A percentile compares a stretch with the other conserved stretches of the same genome.
Conservation (phyloP, 2,329 filamentous ascomycete species). For the Ascochyta koolunga region DNA sequence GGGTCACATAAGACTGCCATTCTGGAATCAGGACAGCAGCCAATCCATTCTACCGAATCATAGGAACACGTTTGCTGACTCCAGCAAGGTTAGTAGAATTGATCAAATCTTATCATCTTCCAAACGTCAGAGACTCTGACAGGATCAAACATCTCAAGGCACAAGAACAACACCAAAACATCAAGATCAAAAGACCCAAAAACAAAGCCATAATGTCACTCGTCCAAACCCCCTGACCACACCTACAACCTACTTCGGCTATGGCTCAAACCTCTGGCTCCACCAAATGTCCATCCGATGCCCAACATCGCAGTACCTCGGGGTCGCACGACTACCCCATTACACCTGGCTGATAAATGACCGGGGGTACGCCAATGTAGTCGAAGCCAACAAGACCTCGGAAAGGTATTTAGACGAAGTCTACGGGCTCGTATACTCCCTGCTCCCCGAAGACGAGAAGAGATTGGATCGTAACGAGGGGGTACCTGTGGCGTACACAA, state of each 20-base stretch:
- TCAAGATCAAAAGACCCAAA: not conserved
- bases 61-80: not conserved
- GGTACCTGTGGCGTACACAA: constrained; percentile 66
- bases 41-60: not conserved
- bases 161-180: not conserved
- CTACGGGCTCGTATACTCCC: constrained; percentile 45
- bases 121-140: too few species aligned
- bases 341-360: constrained; percentile 72
- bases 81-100: too few species aligned
- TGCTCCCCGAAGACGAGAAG: constrained; percentile 34
- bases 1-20: too few species aligned
- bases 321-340: constrained; percentile 61
- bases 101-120: too few species aligned
- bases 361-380: constrained; percentile 73
- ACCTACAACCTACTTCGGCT: constrained; percentile 68
- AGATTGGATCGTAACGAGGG: constrained; percentile 60
- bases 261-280: constrained; percentile 72
- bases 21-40: too few species aligned
- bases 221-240: constrained; percentile 6
- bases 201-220: constrained; percentile 13
- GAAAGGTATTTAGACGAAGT: constrained; percentile 21
- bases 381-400: constrained; percentile 35
- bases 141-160: not conserved
- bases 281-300: constrained; percentile 70
- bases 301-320: constrained; percentile 60